A percentile compares a stretch with the other conserved stretches of the same genome.
Conservation (phyloP, 768 basidiomycete species). For the Russula lepida region DNA sequence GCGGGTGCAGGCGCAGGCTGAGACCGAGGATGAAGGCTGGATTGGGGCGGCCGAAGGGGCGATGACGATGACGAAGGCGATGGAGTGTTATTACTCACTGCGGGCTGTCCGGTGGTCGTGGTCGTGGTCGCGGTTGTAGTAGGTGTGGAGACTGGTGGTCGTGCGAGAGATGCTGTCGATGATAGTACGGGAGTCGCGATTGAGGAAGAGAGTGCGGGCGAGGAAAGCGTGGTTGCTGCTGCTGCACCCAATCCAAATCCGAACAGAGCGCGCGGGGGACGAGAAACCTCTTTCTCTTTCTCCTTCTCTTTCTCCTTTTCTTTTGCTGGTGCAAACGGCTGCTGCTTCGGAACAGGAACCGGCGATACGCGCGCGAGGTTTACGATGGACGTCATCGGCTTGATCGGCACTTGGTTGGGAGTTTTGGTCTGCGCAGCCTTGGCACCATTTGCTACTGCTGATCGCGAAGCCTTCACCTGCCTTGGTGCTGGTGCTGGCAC, state of each 20-base stretch:
- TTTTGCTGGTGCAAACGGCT: background rate
- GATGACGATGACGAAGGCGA: conserved; percentile 22
- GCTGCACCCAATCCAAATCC: conserved; percentile 9
- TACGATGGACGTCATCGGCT: background rate
- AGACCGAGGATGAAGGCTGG: background rate
- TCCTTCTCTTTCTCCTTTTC: background rate
- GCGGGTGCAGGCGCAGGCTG: background rate
- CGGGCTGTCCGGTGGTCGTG: conserved; percentile 30
- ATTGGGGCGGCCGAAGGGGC: background rate
- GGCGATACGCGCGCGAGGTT: background rate
- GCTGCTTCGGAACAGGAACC: background rate
- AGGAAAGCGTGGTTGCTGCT: conserved; percentile 17
- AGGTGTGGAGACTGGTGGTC: conserved; percentile 29
- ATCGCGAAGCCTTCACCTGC: background rate
- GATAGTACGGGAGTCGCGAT: conserved; percentile 66
- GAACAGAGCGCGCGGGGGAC: conserved; percentile 1
- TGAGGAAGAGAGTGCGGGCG: conserved; percentile 48
- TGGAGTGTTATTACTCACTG: conserved; percentile 20
- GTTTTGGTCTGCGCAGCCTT: background rate
- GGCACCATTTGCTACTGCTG: background rate
- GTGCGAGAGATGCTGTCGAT: conserved; percentile 67
- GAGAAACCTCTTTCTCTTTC: background rate
- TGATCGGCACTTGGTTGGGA: background rate
- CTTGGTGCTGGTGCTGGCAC: conserved; percentile 19
- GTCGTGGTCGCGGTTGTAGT: conserved; percentile 14